Base-by-base conservation (phyloP, 371 early-diverging fungal genomes). In the Mucor lusitanicus region DNA sequence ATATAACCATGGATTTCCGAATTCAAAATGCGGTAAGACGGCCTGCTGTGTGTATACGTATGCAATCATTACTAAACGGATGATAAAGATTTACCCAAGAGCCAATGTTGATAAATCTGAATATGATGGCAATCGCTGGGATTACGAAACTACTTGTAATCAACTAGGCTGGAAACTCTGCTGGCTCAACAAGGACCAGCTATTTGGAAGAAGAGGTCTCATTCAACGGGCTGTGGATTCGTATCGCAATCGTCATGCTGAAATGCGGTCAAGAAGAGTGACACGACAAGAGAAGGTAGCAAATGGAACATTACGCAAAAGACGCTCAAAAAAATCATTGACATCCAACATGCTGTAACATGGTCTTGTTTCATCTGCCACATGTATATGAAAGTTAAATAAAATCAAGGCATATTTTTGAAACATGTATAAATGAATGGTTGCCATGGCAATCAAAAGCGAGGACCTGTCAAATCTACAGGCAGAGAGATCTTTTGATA, bases 141-240 rank as follows among this genome's bases (percentile, higher is more conserved):
- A 85, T 28, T 97, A 96, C 72, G 97, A 97, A 74, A 94, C 90
- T 3, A 87, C 86, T 33, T 94, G 93, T 68, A 97, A 97, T 65
- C 74, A 72, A n/a, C 76, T 95, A 9, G 97, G 95, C 1, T 97
- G 96, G 95, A 82, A 90, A 62, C 84, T 97, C 61, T 85, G 90
- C n/a, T 92, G 86, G 64, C 75, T 94, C 15, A 97, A 97, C 71
- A 87, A 84, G 27, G 84, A 84, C n/a, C 76, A 91, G 44, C 80
- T 95, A 15, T 81, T 86, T 59, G 94, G 90, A 1, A 86, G 91
- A 42, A 84, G 95, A 54, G 97, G 97, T 21, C 79, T 96, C 23
- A 84, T 97, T 50, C 97, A 97, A 72, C 80, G 97, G 0, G 95
- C 96, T 0, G 97, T 97, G 0, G 97, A 97, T 72, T 91, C 90